Conservation (phyloP, 1,284 basidiomycete genomes). For the Boletus hoseneyae region DNA sequence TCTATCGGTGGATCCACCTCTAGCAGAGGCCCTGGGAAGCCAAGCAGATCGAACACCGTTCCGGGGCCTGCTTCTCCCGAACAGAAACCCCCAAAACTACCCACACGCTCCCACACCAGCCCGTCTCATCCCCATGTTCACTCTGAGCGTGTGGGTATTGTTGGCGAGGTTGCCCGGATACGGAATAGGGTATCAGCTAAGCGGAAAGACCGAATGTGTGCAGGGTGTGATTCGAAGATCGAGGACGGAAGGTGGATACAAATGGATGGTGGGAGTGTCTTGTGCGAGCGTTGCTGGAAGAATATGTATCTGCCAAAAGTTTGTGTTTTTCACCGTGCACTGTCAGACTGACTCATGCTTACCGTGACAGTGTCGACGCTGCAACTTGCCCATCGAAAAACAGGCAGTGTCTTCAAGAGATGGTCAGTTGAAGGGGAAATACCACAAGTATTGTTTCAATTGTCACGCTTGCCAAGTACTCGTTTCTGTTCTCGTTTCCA, state of each 20-base stretch:
- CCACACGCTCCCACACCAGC: slow-evolving; percentile 52
- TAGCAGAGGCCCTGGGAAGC: slow-evolving; percentile 34
- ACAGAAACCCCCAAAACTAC: slow-evolving; percentile 47
- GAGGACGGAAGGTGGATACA: slow-evolving; percentile 79
- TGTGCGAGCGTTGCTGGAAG: slow-evolving; percentile 91
- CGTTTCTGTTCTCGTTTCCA: slow-evolving; percentile 11
- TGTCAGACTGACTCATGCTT: slow-evolving; percentile 3
- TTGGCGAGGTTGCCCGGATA: slow-evolving; percentile 26
- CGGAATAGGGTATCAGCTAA: slow-evolving; percentile 23
- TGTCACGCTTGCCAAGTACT: slow-evolving; percentile 76
- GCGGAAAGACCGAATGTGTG: slow-evolving; percentile 46
- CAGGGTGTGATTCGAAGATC: slow-evolving; percentile 64
- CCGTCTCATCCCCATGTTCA: slow-evolving; percentile 38
- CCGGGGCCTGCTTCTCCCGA: slow-evolving; percentile 42
- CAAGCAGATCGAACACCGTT: slow-evolving; percentile 44
- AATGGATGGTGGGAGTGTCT: slow-evolving; percentile 69
- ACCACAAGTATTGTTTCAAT: slow-evolving; percentile 86
- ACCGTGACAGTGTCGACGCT: slow-evolving; percentile 69
- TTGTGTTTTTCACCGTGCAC: slow-evolving; percentile 17
- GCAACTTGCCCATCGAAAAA: slow-evolving; percentile 80
- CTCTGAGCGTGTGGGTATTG: slow-evolving; percentile 27
- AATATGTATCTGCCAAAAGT: slow-evolving; percentile 91
- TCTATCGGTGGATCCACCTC: slow-evolving; percentile 30
- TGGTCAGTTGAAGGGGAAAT: slow-evolving; percentile 90
- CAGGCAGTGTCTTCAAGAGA: slow-evolving; percentile 88